A percentile compares a stretch with the other conserved stretches of the same genome.
Evolutionary conservation across 2,329 filamentous ascomycete species (phyloP).

Genomic region (Raffaelea deltoideospora): DNA sequence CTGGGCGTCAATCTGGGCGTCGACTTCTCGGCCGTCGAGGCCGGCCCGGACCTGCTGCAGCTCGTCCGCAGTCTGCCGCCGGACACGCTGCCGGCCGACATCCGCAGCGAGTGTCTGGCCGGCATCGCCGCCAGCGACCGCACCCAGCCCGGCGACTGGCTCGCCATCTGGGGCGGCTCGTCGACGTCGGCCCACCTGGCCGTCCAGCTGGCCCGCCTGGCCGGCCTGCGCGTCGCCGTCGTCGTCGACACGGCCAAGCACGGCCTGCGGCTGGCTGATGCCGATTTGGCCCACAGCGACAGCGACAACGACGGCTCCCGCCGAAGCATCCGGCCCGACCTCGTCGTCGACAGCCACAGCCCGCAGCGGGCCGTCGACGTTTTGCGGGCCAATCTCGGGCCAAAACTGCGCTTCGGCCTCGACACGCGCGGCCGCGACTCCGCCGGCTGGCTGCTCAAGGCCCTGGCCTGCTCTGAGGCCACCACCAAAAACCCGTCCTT

Average conservation of each 20-base stretch:
- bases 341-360: conserved; percentile 55
- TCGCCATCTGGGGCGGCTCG: conserved; percentile 61
- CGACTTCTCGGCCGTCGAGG: conserved; percentile 36
- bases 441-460: conserved; percentile 39
- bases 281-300: too few species aligned
- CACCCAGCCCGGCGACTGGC: conserved; percentile 47
- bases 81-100: conserved; percentile 40
- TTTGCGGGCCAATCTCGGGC: conserved; percentile 37
- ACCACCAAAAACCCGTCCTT: neutral
- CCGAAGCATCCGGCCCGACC: conserved; percentile 35
- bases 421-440: conserved; percentile 54
- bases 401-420: conserved; percentile 47
- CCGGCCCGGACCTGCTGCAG: conserved; percentile 43
- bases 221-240: conserved; percentile 48
- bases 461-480: conserved; percentile 25
- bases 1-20: conserved; percentile 57
- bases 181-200: conserved; percentile 54
- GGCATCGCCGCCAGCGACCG: conserved; percentile 36
- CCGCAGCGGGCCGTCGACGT: conserved; percentile 49
- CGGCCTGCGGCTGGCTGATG: conserved; percentile 38
- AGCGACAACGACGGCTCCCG: too few species aligned
- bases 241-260: conserved; percentile 54
- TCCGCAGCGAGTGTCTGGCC: conserved; percentile 46
- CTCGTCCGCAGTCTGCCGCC: conserved; percentile 31
- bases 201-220: conserved; percentile 52